Evolutionary conservation across 345 rosid genomes (phyloP).

Genomic region (Aquilaria malaccensis): DNA sequence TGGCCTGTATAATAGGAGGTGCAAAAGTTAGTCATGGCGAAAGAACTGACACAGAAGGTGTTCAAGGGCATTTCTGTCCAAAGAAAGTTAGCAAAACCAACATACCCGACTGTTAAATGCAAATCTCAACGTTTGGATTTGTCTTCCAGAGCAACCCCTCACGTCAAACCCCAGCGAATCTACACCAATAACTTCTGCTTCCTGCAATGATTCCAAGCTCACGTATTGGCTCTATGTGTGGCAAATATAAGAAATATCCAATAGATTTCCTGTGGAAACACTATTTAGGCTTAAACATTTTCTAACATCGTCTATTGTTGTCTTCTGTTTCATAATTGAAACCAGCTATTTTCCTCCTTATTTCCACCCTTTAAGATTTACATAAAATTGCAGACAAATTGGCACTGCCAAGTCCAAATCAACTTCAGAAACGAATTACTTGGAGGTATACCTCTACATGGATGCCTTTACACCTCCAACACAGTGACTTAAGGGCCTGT

Average conservation of each 20-base stretch:
- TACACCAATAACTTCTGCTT: slow-evolving; percentile 50
- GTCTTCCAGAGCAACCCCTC: slow-evolving; percentile 82
- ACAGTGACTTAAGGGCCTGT: slow-evolving; percentile 65
- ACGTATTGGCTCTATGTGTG: neutral
- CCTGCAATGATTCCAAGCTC: slow-evolving; percentile 34
- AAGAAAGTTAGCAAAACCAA: neutral
- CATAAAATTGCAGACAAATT: neutral
- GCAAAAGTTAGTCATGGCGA: neutral
- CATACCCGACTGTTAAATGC: slow-evolving; percentile 65
- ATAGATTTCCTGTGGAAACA: no score
- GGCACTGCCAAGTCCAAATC: neutral
- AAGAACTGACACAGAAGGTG: no score
- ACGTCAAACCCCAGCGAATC: slow-evolving; percentile 83
- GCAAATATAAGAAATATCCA: no score
- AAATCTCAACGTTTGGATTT: slow-evolving; percentile 74
- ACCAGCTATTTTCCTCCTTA: no score
- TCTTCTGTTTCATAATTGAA: no score
- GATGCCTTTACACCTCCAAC: slow-evolving; percentile 76
- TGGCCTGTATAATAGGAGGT: slow-evolving; percentile 45
- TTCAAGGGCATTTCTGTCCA: neutral
- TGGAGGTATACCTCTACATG: slow-evolving; percentile 71
- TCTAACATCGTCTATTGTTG: no score
- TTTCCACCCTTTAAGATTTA: no score
- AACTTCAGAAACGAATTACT: slow-evolving; percentile 7
- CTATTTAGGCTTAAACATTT: no score